Base-by-base conservation (phyloP, 371 early-diverging fungal species). In the Apophysomyces elegans region DNA sequence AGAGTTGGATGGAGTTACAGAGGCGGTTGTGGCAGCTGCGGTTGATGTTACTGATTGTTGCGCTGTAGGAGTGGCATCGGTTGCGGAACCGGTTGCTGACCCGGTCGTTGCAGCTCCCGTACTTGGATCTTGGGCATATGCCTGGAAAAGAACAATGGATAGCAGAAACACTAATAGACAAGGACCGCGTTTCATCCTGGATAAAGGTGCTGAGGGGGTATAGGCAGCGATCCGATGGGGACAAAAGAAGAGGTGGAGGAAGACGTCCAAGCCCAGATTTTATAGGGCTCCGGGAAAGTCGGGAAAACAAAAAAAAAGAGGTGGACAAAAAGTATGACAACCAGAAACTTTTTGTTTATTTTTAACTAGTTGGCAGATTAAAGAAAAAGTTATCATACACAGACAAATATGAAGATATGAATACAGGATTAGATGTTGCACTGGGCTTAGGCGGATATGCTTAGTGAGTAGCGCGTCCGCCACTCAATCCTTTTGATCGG, bases 11-110 rank as follows among this genome's bases (percentile, higher is more conserved):
- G 61, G 5, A 14, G 59, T 14, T 0, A 62, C 43, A 26, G 60
- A 18, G 1, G 65, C 57, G n/a, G 64, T n/a, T 38, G 62, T 16
- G 21, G 43, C 39, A 41, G 61, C 58, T 32, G 66, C 45, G 36
- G 56, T 37, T 57, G 36, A 46, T 14, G 59, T 26, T 35, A 37
- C 57, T 44, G 38, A 44, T 21, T 50, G 54, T 21, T 21, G 18
- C 0, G 54, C 5, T 21, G 54, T 7, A 7, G 54, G 0, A 21
- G 21, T 9, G n/a, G 16, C n/a, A 18, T 7, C 47, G 16, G 21
- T 47, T 13, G 47, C 41, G 1, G 41, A 41, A 4, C 21, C 54
- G 5, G 54, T 18, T 50, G 54, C 18, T n/a, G 16, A 8, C 9
- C 21, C 54, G 11, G 54, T 50, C 7, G 54, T 9, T 8, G 54